phyloP scores from a whole-genome alignment of 2,329 filamentous ascomycete genomes.

The Ceratocystis smalleyi region DNA sequence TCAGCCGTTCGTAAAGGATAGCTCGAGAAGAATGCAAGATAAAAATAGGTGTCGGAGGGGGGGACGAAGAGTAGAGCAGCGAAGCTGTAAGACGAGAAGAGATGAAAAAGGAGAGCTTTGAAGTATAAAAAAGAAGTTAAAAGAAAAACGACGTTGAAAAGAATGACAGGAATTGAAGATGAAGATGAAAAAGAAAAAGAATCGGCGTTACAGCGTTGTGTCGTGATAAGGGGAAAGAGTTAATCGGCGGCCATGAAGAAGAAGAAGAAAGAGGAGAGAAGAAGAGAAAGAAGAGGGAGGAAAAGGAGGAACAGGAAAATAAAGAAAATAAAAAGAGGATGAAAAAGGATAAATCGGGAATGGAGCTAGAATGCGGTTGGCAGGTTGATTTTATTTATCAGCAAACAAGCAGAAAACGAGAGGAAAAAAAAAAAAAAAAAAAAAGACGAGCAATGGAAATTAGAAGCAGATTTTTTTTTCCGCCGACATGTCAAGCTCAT shows the following conservation, averaged over 20 bases:
- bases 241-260: slow-evolving; percentile 2
- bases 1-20: not conserved
- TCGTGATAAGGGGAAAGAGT: not conserved
- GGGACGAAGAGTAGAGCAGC: not conserved
- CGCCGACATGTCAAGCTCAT: too few relatives aligned
- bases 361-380: slow-evolving; percentile 6
- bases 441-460: too few relatives aligned
- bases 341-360: slow-evolving; percentile 5
- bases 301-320: not conserved
- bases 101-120: not conserved
- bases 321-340: not conserved
- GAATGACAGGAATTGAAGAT: slow-evolving; percentile 9
- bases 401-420: not conserved
- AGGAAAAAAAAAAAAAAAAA: not conserved
- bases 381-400: not conserved
- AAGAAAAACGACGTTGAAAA: slow-evolving; percentile 6
- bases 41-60: not conserved
- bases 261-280: slow-evolving; percentile 8
- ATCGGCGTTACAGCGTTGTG: not conserved
- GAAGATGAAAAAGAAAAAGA: slow-evolving; percentile 5
- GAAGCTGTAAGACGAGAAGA: not conserved
- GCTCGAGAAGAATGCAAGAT: not conserved
- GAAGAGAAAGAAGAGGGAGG: not conserved
- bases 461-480: too few relatives aligned
- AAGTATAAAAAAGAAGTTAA: slow-evolving; percentile 5